Evolutionary conservation across 2,329 filamentous ascomycete species (phyloP).

Genomic region (Setomelanomma holmii): DNA sequence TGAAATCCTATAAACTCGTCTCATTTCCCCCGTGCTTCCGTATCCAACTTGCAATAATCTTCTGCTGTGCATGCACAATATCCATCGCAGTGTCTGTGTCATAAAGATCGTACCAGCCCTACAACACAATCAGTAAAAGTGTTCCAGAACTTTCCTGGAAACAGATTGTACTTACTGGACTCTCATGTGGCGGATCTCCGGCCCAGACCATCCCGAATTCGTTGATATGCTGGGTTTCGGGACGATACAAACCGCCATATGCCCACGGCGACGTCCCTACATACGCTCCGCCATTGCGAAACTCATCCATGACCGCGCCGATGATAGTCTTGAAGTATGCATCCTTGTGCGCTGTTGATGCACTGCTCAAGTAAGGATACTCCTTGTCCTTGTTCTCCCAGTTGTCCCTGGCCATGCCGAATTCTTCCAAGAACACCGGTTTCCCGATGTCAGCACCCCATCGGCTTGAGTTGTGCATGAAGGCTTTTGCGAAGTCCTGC

Average conservation of each 20-base stretch:
- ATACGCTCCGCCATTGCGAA: slow-evolving; percentile 45
- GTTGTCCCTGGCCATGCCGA: slow-evolving; percentile 51
- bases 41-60: slow-evolving; percentile 40
- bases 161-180: slow-evolving; percentile 51
- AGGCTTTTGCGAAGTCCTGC: slow-evolving; percentile 44
- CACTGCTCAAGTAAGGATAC: slow-evolving; percentile 47
- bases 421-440: slow-evolving; percentile 50
- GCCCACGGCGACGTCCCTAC: slow-evolving; percentile 50
- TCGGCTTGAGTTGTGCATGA: slow-evolving; percentile 42
- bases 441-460: slow-evolving; percentile 49
- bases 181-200: slow-evolving; percentile 50
- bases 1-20: not conserved
- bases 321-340: slow-evolving; percentile 50
- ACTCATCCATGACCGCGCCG: slow-evolving; percentile 43
- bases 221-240: slow-evolving; percentile 48
- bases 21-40: slow-evolving; percentile 16
- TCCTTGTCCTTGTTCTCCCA: slow-evolving; percentile 48
- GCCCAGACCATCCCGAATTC: slow-evolving; percentile 52
- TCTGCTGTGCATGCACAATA: slow-evolving; percentile 44
- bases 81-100: slow-evolving; percentile 49
- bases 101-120: slow-evolving; percentile 52
- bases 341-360: slow-evolving; percentile 47
- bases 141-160: no score
- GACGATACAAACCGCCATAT: slow-evolving; percentile 49
- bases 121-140: no score